Conservation (phyloP, 129 eudicot genomes). For the Flaveria robusta region DNA sequence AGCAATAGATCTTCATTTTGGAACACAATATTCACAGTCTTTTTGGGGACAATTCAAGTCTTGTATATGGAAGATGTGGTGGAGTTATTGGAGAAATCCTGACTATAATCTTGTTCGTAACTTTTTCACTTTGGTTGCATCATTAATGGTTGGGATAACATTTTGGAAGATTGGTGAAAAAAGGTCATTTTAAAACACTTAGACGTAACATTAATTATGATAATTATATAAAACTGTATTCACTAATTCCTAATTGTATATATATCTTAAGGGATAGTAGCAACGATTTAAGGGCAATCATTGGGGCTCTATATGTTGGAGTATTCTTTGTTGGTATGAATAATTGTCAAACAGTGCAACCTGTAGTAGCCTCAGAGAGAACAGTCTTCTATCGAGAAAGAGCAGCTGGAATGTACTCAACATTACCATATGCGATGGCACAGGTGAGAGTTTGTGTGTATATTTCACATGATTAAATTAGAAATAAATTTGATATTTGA, state of each 20-base stretch:
- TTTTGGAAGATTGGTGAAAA: constrained; percentile 76
- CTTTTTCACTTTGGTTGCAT: constrained; percentile 66
- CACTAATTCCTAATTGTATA: not conserved
- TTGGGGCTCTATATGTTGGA: constrained; percentile 73
- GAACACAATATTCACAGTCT: constrained; percentile 66
- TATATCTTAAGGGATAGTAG: constrained; percentile 42
- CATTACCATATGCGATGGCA: constrained; percentile 83
- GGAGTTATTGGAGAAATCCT: constrained; percentile 93
- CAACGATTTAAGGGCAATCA: constrained; percentile 43
- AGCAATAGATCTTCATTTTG: constrained; percentile 59
- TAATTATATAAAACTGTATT: not conserved
- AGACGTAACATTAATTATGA: not conserved
- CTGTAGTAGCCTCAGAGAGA: constrained; percentile 71
- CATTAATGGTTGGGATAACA: constrained; percentile 65
- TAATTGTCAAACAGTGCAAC: constrained; percentile 74
- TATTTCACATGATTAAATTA: constrained; percentile 1
- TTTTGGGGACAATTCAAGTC: constrained; percentile 69
- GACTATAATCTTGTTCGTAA: constrained; percentile 75
- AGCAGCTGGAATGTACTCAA: constrained; percentile 92
- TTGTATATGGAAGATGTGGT: constrained; percentile 84
- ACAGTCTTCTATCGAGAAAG: constrained; percentile 83
- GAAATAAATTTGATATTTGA: not conserved
- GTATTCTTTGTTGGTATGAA: constrained; percentile 70
- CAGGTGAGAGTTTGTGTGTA: constrained; percentile 45
- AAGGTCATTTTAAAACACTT: constrained; percentile 39